Evolutionary conservation across 192 early-diverging fungal species (phyloP), one percentile per base, ranked within the genome.

Genomic region (Backusella westeae): DNA sequence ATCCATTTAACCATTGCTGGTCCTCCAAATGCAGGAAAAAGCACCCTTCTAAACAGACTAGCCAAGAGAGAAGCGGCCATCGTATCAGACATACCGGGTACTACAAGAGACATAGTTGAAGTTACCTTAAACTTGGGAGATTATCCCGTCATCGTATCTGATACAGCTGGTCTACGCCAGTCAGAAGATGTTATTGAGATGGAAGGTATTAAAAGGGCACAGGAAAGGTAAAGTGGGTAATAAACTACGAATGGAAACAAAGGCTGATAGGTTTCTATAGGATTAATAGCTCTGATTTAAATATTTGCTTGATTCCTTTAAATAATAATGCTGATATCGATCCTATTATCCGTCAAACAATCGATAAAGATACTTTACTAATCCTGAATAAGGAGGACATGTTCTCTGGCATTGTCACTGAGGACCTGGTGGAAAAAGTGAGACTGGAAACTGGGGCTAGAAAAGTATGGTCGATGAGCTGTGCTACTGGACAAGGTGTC

Each of bases 21-120:
- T 0, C 92, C 92, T 38, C 91, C 92, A 7, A 95, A 95, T 79
- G 89, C 91, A 21, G 93, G 93, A 14, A 93, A 95, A 75, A 93
- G 92, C 74, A 91, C 88, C 8, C 82, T 94, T 65, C 76, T 94
- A 0, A 94, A 94, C 71, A 80, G 78, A 66, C 80, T 91, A 35
- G 92, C 92, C 3, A 88, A 89, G 70, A 83, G 91, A 34, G 88
- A 91, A 74, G 93, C 91, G 14, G 92, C 92, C 0, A 93, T 95
- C 52, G 92, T 93, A 35, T 93, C 92, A 36, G 85, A 87, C 6
- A 86, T 89, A 23, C 90, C 92, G 32, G 93, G 93, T 17, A 95
- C 93, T 21, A 95, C 92, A 7, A 75, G 93, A 4, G 93, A 95
- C 82, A 79, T 95, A 3, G 86, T 95, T 9, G 92, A 95, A 75